Conservation (phyloP, 345 rosid genomes). For the Trapa bicornis region DNA sequence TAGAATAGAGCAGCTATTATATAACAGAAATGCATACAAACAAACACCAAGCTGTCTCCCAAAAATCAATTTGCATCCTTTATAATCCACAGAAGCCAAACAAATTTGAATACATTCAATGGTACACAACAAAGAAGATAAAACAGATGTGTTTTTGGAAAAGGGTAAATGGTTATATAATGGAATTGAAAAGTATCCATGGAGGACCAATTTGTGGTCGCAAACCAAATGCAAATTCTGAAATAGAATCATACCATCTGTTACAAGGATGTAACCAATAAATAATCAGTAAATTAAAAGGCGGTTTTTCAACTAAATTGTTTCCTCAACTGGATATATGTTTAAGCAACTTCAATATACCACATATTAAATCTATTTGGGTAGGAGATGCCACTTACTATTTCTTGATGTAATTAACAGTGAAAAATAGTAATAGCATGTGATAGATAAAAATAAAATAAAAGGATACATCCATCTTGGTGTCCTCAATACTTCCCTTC, state of each 20-base stretch:
- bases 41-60: background rate
- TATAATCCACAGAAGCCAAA: background rate
- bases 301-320: background rate
- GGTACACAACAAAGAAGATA: background rate
- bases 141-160: background rate
- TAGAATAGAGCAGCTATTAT: background rate
- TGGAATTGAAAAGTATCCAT: background rate
- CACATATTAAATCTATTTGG: background rate
- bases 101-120: too few relatives aligned
- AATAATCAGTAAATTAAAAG: background rate
- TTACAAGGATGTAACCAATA: background rate
- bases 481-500: conserved; percentile 65
- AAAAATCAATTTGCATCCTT: background rate
- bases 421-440: background rate
- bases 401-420: background rate
- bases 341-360: background rate
- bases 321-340: background rate
- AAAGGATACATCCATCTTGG: conserved; percentile 96
- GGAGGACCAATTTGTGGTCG: background rate
- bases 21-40: background rate
- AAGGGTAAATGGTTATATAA: background rate
- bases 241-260: background rate
- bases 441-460: conserved; percentile 2
- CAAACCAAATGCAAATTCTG: background rate
- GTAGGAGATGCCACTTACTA: background rate